Conservation (phyloP, 805 yeast species). For the Yamadazyma insecticola region DNA sequence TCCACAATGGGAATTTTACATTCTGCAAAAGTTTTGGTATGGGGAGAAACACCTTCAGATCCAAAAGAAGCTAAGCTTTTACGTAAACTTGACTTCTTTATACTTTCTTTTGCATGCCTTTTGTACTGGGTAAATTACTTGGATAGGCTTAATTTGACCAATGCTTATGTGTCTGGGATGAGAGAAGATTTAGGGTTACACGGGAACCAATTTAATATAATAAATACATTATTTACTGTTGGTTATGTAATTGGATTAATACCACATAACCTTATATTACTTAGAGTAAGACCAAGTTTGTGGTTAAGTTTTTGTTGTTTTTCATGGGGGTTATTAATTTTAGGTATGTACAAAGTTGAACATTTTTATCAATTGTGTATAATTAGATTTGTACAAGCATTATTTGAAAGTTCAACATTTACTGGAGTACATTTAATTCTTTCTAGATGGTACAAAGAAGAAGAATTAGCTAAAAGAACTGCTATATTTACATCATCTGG, state of each 20-base stretch:
- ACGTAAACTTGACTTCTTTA: constrained; percentile 37
- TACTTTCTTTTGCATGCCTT: constrained; percentile 37
- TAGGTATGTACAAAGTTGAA: constrained; percentile 46
- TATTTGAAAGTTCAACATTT: constrained; percentile 56
- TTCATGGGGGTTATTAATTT: constrained; percentile 53
- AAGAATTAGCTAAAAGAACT: constrained; percentile 45
- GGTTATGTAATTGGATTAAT: constrained; percentile 61
- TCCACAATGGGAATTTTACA: constrained; percentile 1
- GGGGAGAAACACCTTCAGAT: constrained; percentile 30
- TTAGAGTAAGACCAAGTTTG: constrained; percentile 50
- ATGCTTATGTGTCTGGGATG: constrained; percentile 67
- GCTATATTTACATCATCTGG: constrained; percentile 56
- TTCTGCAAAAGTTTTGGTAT: constrained; percentile 13
- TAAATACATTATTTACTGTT: constrained; percentile 53
- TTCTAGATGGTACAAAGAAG: constrained; percentile 49
- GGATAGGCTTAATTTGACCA: constrained; percentile 38
- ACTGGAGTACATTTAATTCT: constrained; percentile 51
- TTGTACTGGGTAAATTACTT: constrained; percentile 50
- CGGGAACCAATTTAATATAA: constrained; percentile 47
- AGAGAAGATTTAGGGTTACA: constrained; percentile 46
- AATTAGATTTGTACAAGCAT: constrained; percentile 56
- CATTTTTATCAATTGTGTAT: constrained; percentile 48
- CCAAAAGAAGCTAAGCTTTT: constrained; percentile 27
- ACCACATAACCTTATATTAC: constrained; percentile 53
- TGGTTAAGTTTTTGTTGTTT: constrained; percentile 53